A percentile compares a stretch with the other conserved stretches of the same genome.
Conservation (phyloP, 768 basidiomycete species). For the Flagelloscypha sp. region DNA sequence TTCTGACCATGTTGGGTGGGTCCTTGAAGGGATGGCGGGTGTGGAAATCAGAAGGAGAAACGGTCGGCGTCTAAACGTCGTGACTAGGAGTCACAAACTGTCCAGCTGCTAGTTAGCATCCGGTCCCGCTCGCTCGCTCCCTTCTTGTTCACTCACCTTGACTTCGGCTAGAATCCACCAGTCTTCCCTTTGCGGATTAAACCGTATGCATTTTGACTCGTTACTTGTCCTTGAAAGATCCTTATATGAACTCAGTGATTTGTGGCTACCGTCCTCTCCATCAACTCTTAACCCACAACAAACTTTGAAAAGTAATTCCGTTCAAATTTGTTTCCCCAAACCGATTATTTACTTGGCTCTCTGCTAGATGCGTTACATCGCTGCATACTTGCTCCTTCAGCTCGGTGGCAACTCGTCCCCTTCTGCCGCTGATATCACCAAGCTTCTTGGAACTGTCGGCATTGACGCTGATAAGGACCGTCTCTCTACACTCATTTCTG, state of each 20-base stretch:
- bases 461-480: slow-evolving; percentile 82
- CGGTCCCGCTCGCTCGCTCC: no score
- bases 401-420: slow-evolving; percentile 88
- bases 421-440: slow-evolving; percentile 79
- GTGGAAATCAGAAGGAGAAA: no score
- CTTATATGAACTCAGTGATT: slow-evolving; percentile 63
- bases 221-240: neutral
- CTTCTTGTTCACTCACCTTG: no score
- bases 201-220: slow-evolving; percentile 27
- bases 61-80: no score
- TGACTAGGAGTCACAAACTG: no score
- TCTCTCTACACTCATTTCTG: slow-evolving; percentile 74
- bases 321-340: neutral
- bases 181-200: slow-evolving; percentile 92
- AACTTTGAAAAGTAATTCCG: slow-evolving; percentile 34
- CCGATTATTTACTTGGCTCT: neutral
- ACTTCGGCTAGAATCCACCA: slow-evolving; percentile 85
- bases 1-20: no score
- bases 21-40: no score
- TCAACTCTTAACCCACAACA: slow-evolving; percentile 18
- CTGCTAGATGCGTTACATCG: slow-evolving; percentile 79
- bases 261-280: slow-evolving; percentile 71
- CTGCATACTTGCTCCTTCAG: slow-evolving; percentile 96
- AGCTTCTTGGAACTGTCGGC: slow-evolving; percentile 77
- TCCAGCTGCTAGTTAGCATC: no score